phyloP scores from a whole-genome alignment of 208 protist species.

The Endotrypanum monterogeii region DNA sequence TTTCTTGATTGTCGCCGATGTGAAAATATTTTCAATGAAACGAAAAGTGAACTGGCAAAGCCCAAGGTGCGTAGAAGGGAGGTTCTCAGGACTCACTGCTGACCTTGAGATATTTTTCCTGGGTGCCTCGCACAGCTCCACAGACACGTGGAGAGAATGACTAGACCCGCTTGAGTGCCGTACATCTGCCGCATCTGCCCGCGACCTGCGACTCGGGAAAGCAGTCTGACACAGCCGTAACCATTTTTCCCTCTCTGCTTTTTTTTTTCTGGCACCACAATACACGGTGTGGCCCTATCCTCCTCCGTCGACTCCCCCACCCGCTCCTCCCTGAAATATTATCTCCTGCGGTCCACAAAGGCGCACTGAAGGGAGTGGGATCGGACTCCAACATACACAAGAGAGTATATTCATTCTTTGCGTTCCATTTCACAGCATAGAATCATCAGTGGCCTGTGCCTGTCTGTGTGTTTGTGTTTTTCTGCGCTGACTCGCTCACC shows the following conservation, averaged over 20 bases:
- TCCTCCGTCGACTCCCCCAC: neutral
- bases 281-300: neutral
- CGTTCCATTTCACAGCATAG: neutral
- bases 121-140: neutral
- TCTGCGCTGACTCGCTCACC: neutral
- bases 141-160: neutral
- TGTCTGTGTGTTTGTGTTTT: neutral
- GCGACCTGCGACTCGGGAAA: neutral
- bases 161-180: neutral
- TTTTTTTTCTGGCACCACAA: slow-evolving; percentile 2
- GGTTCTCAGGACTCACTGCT: neutral
- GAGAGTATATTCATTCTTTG: neutral
- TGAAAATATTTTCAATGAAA: neutral
- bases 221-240: neutral
- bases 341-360: neutral
- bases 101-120: neutral
- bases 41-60: too few species aligned
- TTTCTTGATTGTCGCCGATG: neutral
- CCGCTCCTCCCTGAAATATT: neutral
- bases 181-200: neutral
- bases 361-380: neutral
- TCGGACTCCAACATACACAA: neutral
- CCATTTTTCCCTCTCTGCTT: neutral
- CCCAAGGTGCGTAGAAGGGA: neutral
- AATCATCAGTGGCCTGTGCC: neutral